These are phyloP conservation scores for Digitaria exilis DNA, from an alignment of 202 grass and related monocot species.

Conservation along the genomic window DNA sequence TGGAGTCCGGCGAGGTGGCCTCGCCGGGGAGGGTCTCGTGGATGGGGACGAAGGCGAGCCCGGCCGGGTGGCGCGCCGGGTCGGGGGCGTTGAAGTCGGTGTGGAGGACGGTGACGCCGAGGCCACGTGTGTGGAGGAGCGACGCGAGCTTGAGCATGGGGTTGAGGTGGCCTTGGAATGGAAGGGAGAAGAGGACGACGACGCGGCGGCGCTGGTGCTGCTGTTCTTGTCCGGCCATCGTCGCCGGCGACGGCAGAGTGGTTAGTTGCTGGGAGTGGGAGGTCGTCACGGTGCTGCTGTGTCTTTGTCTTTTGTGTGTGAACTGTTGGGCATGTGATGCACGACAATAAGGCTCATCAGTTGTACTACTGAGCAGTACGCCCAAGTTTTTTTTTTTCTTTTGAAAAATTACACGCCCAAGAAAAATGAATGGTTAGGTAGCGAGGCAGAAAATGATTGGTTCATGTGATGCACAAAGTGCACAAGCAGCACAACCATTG, in stretches of 20 bases:
- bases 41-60: slow-evolving; percentile 34
- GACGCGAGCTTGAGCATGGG: slow-evolving; percentile 47
- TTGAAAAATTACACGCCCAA: no score
- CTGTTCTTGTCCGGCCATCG: not conserved
- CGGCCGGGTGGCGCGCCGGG: slow-evolving; percentile 27
- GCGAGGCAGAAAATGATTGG: no score
- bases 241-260: not conserved
- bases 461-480: no score
- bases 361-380: no score
- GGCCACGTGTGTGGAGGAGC: slow-evolving; percentile 34
- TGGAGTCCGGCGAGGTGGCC: not conserved
- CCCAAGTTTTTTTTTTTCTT: no score
- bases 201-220: not conserved
- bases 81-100: slow-evolving; percentile 21
- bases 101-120: slow-evolving; percentile 46
- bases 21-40: slow-evolving; percentile 1
- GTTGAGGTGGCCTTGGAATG: not conserved
- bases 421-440: no score
- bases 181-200: slow-evolving; percentile 23
- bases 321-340: not conserved
- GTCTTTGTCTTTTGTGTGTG: not conserved
- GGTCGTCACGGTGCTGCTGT: not conserved
- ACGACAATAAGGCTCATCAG: no score
- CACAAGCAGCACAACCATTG: no score
- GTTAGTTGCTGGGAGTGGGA: not conserved